Percentiles rank a stretch among this genome's conserved stretches.
phyloP scores from a whole-genome alignment of 257 asterid species.

The Dorcoceras hygrometricum region DNA sequence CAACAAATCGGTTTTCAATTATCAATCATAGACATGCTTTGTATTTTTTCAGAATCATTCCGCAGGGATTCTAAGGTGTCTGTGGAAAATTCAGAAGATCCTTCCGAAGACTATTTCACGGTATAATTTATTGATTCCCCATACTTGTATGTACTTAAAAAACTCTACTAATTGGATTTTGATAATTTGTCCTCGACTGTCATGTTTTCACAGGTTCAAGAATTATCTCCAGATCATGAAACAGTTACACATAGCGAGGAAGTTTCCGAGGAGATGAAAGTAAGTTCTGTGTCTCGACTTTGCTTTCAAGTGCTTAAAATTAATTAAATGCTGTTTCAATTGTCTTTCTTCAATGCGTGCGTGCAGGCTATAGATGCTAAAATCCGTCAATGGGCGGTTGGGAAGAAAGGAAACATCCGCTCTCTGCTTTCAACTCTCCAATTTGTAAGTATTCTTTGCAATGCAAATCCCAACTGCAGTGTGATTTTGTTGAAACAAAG shows the following conservation, averaged over 20 bases:
- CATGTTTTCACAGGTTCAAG: conserved; percentile 63
- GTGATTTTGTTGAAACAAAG: not conserved
- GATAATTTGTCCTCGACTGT: not conserved
- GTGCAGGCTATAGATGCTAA: conserved; percentile 72
- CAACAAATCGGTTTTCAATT: not conserved
- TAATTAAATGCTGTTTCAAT: not conserved
- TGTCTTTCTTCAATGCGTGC: conserved; percentile 9
- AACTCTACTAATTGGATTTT: conserved; percentile 2
- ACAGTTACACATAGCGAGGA: not conserved
- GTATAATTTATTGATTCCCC: conserved; percentile 34
- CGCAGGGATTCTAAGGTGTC: conserved; percentile 30
- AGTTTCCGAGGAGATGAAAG: not conserved
- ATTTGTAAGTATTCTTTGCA: conserved; percentile 43
- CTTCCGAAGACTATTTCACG: conserved; percentile 46
- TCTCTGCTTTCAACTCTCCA: conserved; percentile 88
- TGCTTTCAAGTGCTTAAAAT: not conserved
- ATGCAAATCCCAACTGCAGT: conserved; percentile 3
- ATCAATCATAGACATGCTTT: conserved; percentile 5
- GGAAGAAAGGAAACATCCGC: conserved; percentile 94
- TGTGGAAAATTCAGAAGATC: conserved; percentile 46
- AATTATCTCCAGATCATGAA: conserved; percentile 30
- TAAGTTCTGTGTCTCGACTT: not conserved
- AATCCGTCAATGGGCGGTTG: conserved; percentile 80
- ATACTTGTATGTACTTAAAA: not conserved
- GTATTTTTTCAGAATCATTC: conserved; percentile 37